Percentiles rank a stretch among this genome's conserved stretches.
Conservation (phyloP, 148 eudicot species). For the Bassia scoparia region DNA sequence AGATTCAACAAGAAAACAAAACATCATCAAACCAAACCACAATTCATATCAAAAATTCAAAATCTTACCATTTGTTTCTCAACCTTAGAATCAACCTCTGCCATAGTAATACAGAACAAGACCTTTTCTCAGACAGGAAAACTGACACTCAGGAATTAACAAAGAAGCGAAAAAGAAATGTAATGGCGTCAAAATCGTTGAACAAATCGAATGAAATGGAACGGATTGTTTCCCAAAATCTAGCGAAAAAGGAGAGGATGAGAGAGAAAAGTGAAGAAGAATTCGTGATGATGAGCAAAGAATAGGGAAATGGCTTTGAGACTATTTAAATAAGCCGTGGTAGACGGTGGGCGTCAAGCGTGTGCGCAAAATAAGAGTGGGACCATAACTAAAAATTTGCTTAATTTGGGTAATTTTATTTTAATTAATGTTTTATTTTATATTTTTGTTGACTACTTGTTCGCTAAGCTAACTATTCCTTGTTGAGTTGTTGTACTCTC, state of each 20-base stretch:
- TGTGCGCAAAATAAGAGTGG: not conserved
- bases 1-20: not conserved
- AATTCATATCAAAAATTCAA: not conserved
- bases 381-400: conserved; percentile 8
- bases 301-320: not conserved
- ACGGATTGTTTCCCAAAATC: conserved; percentile 13
- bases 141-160: not conserved
- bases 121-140: not conserved
- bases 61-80: conserved; percentile 22
- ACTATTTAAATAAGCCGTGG: not conserved
- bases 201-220: not conserved
- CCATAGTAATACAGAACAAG: conserved; percentile 8
- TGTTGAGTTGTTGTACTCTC: no score
- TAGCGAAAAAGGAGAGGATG: not conserved
- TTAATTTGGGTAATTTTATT: not conserved
- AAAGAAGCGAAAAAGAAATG: not conserved
- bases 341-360: not conserved
- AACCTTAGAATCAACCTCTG: conserved; percentile 13
- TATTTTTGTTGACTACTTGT: conserved; percentile 18
- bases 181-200: not conserved
- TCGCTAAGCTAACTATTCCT: conserved; percentile 17
- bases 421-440: no score
- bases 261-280: not conserved
- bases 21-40: not conserved
- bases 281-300: not conserved